phyloP scores from a whole-genome alignment of 75 land plant species.

The Pinus taeda region DNA sequence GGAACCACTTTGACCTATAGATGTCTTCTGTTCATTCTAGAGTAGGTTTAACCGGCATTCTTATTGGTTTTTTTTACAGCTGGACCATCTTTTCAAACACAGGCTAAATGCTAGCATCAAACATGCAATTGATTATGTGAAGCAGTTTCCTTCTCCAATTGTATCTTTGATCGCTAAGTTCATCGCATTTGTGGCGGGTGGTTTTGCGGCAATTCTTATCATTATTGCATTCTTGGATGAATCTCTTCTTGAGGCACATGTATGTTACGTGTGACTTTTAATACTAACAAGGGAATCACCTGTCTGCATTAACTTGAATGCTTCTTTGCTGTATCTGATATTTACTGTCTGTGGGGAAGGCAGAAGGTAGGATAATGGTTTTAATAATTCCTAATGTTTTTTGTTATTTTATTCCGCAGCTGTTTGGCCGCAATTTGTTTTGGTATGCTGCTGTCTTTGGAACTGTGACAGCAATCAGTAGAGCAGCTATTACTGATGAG shows the following conservation, averaged over 20 bases:
- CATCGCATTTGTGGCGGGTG: conserved; percentile 85
- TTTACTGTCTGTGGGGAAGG: neutral
- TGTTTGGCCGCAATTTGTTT: conserved; percentile 88
- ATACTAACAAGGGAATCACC: too few species aligned
- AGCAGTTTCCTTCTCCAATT: conserved; percentile 95
- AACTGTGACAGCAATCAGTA: conserved; percentile 84
- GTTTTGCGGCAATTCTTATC: conserved; percentile 83
- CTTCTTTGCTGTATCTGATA: neutral
- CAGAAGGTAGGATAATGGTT: neutral
- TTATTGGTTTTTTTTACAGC: conserved; percentile 32
- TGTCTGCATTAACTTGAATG: neutral
- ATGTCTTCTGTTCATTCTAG: neutral
- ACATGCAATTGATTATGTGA: conserved; percentile 86
- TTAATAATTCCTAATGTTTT: neutral
- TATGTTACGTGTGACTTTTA: conserved; percentile 18
- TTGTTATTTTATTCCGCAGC: conserved; percentile 39
- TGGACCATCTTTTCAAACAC: conserved; percentile 90
- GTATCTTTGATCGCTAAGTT: conserved; percentile 85
- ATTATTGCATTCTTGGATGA: conserved; percentile 92
- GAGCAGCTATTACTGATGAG: conserved; percentile 72
- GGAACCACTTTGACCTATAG: neutral
- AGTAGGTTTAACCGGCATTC: neutral
- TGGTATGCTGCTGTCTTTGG: conserved; percentile 98
- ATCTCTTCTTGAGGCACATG: conserved; percentile 96
- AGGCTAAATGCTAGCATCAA: conserved; percentile 77